Percentiles rank a stretch among this genome's conserved stretches.
These are phyloP conservation scores for Grigorovia jiainica DNA, from an alignment of 805 yeast genomes.

Conservation along the genomic window DNA sequence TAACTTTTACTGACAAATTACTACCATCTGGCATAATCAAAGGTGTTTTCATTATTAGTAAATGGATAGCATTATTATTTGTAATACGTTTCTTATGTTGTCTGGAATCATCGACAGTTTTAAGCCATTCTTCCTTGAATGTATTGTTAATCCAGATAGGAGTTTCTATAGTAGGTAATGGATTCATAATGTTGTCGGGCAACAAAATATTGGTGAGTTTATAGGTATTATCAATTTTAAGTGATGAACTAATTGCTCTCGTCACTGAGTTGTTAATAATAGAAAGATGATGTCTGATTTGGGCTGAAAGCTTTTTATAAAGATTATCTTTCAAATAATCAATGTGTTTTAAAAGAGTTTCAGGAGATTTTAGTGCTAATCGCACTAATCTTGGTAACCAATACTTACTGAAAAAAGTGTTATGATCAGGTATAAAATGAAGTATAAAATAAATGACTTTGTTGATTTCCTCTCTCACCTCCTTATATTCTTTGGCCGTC, in stretches of 20 bases:
- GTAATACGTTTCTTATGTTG: conserved; percentile 4
- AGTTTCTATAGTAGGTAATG: background rate
- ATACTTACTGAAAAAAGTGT: conserved; percentile 6
- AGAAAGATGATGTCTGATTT: too few species aligned
- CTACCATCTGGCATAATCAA: background rate
- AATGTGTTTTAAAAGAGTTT: background rate
- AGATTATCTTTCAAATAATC: too few species aligned
- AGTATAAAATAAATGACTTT: background rate
- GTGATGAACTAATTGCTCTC: too few species aligned
- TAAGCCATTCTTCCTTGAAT: conserved; percentile 1
- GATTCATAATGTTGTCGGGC: too few species aligned
- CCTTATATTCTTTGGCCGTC: too few species aligned
- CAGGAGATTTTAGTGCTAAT: background rate
- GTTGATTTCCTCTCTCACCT: too few species aligned
- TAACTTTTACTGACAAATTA: background rate
- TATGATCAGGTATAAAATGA: conserved; percentile 10
- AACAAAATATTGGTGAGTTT: too few species aligned
- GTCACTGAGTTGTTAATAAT: too few species aligned
- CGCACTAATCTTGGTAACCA: conserved; percentile 3
- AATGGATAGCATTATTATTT: conserved; percentile 5
- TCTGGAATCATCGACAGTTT: background rate
- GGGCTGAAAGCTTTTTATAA: too few species aligned
- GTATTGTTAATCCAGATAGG: conserved; percentile 6
- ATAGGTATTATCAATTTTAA: too few species aligned
- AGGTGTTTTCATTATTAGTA: conserved; percentile 10